Base-by-base conservation (phyloP, 2,329 filamentous ascomycete species). In the Talaromyces funiculosus region DNA sequence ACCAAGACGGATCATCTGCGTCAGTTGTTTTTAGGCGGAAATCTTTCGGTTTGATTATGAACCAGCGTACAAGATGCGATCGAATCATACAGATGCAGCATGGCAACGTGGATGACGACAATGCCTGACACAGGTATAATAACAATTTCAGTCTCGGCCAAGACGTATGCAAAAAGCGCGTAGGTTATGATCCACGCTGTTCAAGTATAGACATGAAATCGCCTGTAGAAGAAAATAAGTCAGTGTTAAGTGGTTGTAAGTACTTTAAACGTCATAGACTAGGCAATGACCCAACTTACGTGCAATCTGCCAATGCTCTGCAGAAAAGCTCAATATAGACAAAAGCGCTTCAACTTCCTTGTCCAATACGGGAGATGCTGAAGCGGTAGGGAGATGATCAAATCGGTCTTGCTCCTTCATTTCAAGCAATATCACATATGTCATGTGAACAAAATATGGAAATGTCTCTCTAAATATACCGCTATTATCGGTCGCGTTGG, bases 391-490 rank as follows among this genome's bases (percentile, higher is more conserved):
- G 9, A 29, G 18, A 31, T 33, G 33, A 16, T 37, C 22, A 20
- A 56, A 26, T 40, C 53, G 29, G 14, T 43, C 24, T n/a, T 33
- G 59, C 42, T 51, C 59, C 53, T 37, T 42, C 59, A 60, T 51
- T 49, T 60, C 40, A 22, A 60, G 42, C 31, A 56, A 55, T 20
- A 60, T 29, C 24, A 55, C 42, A 49, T 60, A 60, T 8, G 43
- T 47, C 53, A 56, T 56, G 12, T 60, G 40, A 55, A 60, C 43
- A 10, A 56, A 40, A 33, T 60, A 60, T 20, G 59, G 59, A 47
- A 60, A 60, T 20, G 43, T 60, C 20, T 60, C 59, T 24, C 18
- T 31, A 3, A 60, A 40, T 22, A 60, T 56, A 7, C 56, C 56
- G n/a, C 33, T 51, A 22, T 38, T 20, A 4, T 12, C 51, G 3